Conservation (phyloP, 106 monocot species). For the Cymbidium sinense region DNA sequence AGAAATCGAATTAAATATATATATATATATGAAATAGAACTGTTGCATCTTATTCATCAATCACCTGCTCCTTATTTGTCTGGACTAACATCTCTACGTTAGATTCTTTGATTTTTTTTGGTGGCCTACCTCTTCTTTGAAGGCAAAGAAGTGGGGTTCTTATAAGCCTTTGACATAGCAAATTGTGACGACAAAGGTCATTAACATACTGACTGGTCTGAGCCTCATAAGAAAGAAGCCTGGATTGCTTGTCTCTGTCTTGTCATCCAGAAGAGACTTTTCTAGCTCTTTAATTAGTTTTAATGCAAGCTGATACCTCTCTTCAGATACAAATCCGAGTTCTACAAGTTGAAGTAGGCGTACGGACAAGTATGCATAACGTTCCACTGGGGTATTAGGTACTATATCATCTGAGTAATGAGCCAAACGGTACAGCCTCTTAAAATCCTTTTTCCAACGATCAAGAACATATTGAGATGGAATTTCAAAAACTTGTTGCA, state of each 20-base stretch:
- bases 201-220: slow-evolving; percentile 31
- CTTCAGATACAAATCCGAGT: slow-evolving; percentile 16
- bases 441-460: slow-evolving; percentile 45
- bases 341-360: slow-evolving; percentile 27
- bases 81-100: slow-evolving; percentile 13
- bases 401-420: slow-evolving; percentile 13
- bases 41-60: neutral
- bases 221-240: slow-evolving; percentile 31
- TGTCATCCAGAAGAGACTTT: slow-evolving; percentile 20
- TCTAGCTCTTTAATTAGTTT: slow-evolving; percentile 18
- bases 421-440: slow-evolving; percentile 18
- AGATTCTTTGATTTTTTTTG: slow-evolving; percentile 34
- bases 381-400: slow-evolving; percentile 12
- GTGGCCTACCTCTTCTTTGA: slow-evolving; percentile 39
- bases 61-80: slow-evolving; percentile 39
- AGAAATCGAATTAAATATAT: neutral
- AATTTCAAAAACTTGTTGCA: slow-evolving; percentile 33
- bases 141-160: slow-evolving; percentile 9
- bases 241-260: slow-evolving; percentile 26
- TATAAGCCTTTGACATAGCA: slow-evolving; percentile 21
- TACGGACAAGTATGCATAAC: slow-evolving; percentile 20
- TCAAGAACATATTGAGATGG: slow-evolving; percentile 31
- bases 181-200: slow-evolving; percentile 21
- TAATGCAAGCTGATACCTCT: slow-evolving; percentile 20
- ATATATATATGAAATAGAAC: neutral